Evolutionary conservation across 2,329 filamentous ascomycete genomes (phyloP).

Genomic region (Neurospora crassa): DNA sequence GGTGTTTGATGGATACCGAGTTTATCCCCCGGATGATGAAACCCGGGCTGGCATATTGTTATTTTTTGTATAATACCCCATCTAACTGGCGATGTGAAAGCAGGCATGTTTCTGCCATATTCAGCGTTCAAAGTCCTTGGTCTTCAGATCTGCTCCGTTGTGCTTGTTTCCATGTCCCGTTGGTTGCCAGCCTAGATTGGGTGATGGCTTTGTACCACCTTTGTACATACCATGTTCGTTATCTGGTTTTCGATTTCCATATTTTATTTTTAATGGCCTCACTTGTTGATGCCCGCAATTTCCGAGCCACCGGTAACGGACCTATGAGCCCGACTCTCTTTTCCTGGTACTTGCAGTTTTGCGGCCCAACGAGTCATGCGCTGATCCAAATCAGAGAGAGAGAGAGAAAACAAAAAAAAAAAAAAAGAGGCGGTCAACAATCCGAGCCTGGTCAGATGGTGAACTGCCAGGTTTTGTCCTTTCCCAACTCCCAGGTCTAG

Average conservation of each 20-base stretch:
- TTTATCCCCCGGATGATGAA: conserved; percentile 3
- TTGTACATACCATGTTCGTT: background rate
- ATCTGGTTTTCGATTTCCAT: background rate
- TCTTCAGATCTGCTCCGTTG: background rate
- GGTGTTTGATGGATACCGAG: conserved; percentile 1
- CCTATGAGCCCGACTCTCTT: background rate
- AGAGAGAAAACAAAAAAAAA: background rate
- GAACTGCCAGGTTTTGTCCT: background rate
- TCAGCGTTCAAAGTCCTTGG: background rate
- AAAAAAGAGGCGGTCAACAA: background rate
- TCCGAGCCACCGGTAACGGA: background rate
- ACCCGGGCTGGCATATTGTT: conserved; percentile 9
- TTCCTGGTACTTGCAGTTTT: background rate
- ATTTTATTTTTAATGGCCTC: background rate
- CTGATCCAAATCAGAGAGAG: background rate
- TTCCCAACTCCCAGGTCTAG: background rate
- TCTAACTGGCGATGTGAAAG: conserved; percentile 7
- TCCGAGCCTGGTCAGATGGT: background rate
- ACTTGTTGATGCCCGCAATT: background rate
- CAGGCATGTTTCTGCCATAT: conserved; percentile 1
- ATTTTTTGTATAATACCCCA: conserved; percentile 18
- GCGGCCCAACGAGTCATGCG: background rate
- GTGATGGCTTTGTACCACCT: background rate
- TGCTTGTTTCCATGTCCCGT: background rate
- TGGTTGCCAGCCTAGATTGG: background rate